Evolutionary conservation across 176 grass and related monocot genomes (phyloP), one percentile per base, ranked within the genome.

Genomic region (Dactylis glomerata): DNA sequence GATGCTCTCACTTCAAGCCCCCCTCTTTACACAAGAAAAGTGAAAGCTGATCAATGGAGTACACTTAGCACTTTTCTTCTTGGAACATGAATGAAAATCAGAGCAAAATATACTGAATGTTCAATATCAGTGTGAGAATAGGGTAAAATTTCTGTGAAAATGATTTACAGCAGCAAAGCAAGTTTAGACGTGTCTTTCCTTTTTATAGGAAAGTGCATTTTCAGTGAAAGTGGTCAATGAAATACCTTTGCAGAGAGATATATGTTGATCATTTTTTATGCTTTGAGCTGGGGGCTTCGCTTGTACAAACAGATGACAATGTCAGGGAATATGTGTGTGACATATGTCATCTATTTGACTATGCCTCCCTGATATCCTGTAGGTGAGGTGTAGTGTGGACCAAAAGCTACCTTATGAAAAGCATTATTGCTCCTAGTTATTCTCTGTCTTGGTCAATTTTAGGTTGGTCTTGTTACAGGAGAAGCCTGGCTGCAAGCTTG

Each of bases 401-500:
- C 80, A 51, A 77, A 58, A 80, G 68, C 59, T 75, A 83, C 75
- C 75, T 68, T 44, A 84, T 36, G 78, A 68, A 74, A 87, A 84
- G 59, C 58, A 87, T 84, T 59, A 87, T 87, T 80, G 81, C 49
- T 17, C 32, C 67, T 75, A 69, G 85, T 76, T 75, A 81, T 85
- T 75, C 82, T 22, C 24, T 92, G 82, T 76, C 87, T 90, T 80
- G 85, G 78, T 78, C 85, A 87, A 68, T 94, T 91, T 55, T 77
- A 77, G 80, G 59, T 41, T 66, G 73, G 70, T 81, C 73, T 76
- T 93, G 28, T 80, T 69, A 81, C 54, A 73, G 80, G 73, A 81
- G 63, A 42, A 87, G 65, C 82, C 84, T 91, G 77, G 85, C 68
- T 87, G 68, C 77, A 73, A 81, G 67, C 49, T 79, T 49, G 15